Evolutionary conservation across 495 filamentous ascomycete species (phyloP).

Genomic region (Sphaerosporella brunnea): DNA sequence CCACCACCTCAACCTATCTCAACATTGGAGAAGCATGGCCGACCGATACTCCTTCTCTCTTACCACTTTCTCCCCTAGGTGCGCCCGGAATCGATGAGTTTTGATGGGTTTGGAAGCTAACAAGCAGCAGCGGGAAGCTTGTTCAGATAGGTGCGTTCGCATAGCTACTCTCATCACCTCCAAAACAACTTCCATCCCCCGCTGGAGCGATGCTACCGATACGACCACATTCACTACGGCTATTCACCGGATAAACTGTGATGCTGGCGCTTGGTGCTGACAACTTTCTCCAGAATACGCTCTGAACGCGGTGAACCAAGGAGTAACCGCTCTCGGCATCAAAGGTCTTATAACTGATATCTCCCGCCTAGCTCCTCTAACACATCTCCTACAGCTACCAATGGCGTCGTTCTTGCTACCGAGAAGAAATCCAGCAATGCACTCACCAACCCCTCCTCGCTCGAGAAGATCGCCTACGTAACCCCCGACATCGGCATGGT

Average conservation of each 20-base stretch:
- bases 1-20: neutral
- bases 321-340: constrained; percentile 93
- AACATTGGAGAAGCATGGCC: constrained; percentile 45
- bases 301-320: constrained; percentile 95
- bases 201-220: constrained; percentile 11
- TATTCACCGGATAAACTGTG: neutral
- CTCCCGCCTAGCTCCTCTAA: too few relatives aligned
- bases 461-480: constrained; percentile 94
- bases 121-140: constrained; percentile 18
- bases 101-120: constrained; percentile 8
- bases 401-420: constrained; percentile 95
- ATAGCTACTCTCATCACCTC: neutral
- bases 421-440: constrained; percentile 98
- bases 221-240: too few relatives aligned
- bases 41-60: constrained; percentile 99
- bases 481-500: constrained; percentile 99
- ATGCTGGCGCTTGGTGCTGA: constrained; percentile 17
- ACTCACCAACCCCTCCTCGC: constrained; percentile 82
- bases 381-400: constrained; percentile 48
- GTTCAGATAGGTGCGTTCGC: constrained; percentile 39
- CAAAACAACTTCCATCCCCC: neutral
- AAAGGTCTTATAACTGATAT: too few relatives aligned
- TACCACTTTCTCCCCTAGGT: constrained; percentile 99
- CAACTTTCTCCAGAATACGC: constrained; percentile 63
- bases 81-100: constrained; percentile 29